Evolutionary conservation across 225 moss, liverwort and hornwort genomes (phyloP).

Genomic region (Physcomitrellopsis africana): DNA sequence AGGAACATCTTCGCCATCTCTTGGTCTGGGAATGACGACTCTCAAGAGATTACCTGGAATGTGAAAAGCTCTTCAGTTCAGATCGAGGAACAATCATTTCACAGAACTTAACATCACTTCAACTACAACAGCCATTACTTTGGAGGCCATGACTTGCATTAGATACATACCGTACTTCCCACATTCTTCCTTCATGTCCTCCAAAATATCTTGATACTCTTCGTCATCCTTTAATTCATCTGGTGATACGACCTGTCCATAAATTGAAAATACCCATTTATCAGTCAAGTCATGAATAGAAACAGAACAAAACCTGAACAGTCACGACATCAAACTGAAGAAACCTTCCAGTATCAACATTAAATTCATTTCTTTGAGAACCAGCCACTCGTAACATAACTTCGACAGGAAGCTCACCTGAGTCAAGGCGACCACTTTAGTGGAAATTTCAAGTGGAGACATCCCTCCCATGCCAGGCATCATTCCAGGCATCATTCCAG

Average conservation of each 20-base stretch:
- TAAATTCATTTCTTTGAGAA: not conserved
- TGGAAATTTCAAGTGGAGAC: slow-evolving; percentile 37
- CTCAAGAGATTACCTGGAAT: slow-evolving; percentile 41
- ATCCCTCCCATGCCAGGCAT: slow-evolving; percentile 41
- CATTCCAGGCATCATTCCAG: slow-evolving; percentile 43
- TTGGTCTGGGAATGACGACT: slow-evolving; percentile 50
- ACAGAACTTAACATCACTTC: not conserved
- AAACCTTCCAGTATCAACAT: not conserved
- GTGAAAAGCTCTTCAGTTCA: not conserved
- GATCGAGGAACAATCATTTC: not conserved
- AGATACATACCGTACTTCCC: slow-evolving; percentile 71
- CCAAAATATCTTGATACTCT: slow-evolving; percentile 79
- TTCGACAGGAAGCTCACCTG: slow-evolving; percentile 37
- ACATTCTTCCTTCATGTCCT: slow-evolving; percentile 90
- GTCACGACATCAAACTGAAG: not conserved
- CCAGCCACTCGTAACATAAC: not conserved
- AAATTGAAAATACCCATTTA: slow-evolving; percentile 7
- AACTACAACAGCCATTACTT: not conserved
- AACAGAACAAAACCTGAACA: not conserved
- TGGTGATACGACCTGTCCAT: slow-evolving; percentile 61
- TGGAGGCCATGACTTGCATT: slow-evolving; percentile 3
- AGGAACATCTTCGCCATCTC: slow-evolving; percentile 44
- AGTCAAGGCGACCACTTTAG: slow-evolving; percentile 50
- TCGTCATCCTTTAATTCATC: slow-evolving; percentile 78
- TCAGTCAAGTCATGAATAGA: not conserved